These are phyloP conservation scores for Cytospora piceicola DNA, from an alignment of 2,329 filamentous ascomycete species.

Conservation along the genomic window DNA sequence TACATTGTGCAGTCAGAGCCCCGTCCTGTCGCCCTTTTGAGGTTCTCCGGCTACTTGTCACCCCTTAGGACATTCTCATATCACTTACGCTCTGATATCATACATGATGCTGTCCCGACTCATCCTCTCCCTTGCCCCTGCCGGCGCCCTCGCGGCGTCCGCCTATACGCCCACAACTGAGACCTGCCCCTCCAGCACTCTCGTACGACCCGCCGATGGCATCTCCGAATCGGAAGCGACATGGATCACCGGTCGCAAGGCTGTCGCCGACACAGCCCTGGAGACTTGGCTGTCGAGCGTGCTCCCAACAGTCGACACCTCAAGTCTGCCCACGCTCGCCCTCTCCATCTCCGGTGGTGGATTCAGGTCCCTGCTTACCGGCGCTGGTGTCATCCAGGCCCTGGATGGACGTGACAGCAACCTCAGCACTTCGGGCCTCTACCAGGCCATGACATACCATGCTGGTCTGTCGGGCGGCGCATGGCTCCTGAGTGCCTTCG, in stretches of 20 bases:
- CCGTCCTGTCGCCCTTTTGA: not conserved
- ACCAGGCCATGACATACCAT: conserved; percentile 34
- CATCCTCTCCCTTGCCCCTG: conserved; percentile 16
- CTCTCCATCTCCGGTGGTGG: conserved; percentile 38
- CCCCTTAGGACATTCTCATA: not conserved
- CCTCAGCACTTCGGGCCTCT: conserved; percentile 30
- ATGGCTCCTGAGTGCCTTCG: conserved; percentile 34
- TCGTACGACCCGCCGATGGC: conserved; percentile 26
- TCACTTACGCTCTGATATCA: not conserved
- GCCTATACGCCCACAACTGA: conserved; percentile 11
- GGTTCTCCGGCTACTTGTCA: not conserved
- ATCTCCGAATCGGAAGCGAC: conserved; percentile 23
- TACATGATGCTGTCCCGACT: conserved; percentile 17
- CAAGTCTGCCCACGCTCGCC: conserved; percentile 33
- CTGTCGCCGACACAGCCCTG: conserved; percentile 22
- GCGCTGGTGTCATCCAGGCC: conserved; percentile 37
- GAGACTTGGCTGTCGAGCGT: conserved; percentile 12
- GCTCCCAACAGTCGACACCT: conserved; percentile 20
- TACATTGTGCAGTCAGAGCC: not conserved
- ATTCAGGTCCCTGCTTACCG: conserved; percentile 37
- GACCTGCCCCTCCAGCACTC: conserved; percentile 19
- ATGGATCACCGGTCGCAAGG: conserved; percentile 19
- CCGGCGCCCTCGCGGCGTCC: conserved; percentile 22
- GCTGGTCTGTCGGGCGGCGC: conserved; percentile 34
- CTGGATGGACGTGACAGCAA: conserved; percentile 34